Percentiles rank a stretch among this genome's conserved stretches.
phyloP scores from a whole-genome alignment of 768 basidiomycete species.

The Clathrus columnatus region DNA sequence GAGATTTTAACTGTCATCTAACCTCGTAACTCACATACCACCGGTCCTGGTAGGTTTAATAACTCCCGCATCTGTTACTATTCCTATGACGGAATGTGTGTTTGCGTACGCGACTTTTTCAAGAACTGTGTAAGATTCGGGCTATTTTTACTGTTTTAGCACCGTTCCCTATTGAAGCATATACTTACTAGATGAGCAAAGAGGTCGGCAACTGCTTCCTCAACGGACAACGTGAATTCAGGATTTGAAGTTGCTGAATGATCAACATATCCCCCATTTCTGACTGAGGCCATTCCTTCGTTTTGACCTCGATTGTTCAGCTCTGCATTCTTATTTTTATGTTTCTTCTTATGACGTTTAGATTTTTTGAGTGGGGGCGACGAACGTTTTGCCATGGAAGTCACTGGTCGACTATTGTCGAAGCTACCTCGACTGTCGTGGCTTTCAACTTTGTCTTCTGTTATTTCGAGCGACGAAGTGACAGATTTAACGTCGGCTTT shows the following conservation, averaged over 20 bases:
- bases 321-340: not conserved
- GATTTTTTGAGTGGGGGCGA: not conserved
- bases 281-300: too few species aligned
- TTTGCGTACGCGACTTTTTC: not conserved
- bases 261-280: too few species aligned
- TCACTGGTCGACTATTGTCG: not conserved
- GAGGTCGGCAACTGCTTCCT: too few species aligned
- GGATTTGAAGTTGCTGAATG: too few species aligned
- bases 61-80: not conserved
- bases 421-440: not conserved
- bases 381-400: not conserved
- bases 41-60: constrained; percentile 4
- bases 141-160: not conserved
- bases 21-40: not conserved
- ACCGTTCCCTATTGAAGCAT: not conserved
- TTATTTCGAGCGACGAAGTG: not conserved
- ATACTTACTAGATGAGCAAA: not conserved
- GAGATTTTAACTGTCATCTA: not conserved
- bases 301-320: too few species aligned
- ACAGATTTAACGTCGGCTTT: not conserved
- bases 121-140: not conserved
- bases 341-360: not conserved
- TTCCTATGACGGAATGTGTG: constrained; percentile 1
- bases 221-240: too few species aligned
- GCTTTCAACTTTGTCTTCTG: not conserved